Percentiles rank a stretch among this genome's conserved stretches.
These are phyloP conservation scores for Leccinum holopus DNA, from an alignment of 1,284 basidiomycete genomes.

Conservation along the genomic window DNA sequence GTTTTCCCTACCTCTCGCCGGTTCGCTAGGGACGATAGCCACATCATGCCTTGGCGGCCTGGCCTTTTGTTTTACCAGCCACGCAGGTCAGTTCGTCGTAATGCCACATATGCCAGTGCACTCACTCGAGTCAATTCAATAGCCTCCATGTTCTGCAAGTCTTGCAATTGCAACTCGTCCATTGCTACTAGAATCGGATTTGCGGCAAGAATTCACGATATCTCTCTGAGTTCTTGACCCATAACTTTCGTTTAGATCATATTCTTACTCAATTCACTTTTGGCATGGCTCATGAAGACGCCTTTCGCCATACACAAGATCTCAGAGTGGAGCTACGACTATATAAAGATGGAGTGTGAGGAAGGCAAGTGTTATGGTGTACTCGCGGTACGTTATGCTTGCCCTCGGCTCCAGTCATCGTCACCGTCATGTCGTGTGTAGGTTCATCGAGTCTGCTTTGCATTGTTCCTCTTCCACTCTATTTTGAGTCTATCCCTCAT, in stretches of 20 bases:
- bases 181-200: slow-evolving; percentile 77
- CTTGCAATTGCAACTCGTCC: slow-evolving; percentile 98
- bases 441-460: slow-evolving; percentile 98
- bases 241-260: not conserved
- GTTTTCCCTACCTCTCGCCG: slow-evolving; percentile 84
- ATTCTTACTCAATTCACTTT: slow-evolving; percentile 10
- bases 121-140: slow-evolving; percentile 10
- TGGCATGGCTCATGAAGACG: slow-evolving; percentile 96
- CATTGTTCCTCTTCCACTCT: slow-evolving; percentile 86
- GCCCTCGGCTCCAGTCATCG: not conserved
- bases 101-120: not conserved
- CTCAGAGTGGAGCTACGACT: slow-evolving; percentile 92
- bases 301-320: slow-evolving; percentile 85
- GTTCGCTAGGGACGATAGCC: slow-evolving; percentile 72
- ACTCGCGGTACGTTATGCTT: slow-evolving; percentile 67
- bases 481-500: slow-evolving; percentile 79
- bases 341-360: slow-evolving; percentile 97
- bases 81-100: slow-evolving; percentile 54
- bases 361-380: slow-evolving; percentile 96
- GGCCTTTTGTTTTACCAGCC: slow-evolving; percentile 81
- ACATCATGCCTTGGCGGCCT: slow-evolving; percentile 80
- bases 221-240: not conserved
- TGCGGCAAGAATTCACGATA: too few relatives aligned
- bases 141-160: slow-evolving; percentile 98
- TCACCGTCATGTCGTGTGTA: slow-evolving; percentile 31